Conservation (phyloP, 192 early-diverging fungal species). For the Lunasporangiospora selenospora region DNA sequence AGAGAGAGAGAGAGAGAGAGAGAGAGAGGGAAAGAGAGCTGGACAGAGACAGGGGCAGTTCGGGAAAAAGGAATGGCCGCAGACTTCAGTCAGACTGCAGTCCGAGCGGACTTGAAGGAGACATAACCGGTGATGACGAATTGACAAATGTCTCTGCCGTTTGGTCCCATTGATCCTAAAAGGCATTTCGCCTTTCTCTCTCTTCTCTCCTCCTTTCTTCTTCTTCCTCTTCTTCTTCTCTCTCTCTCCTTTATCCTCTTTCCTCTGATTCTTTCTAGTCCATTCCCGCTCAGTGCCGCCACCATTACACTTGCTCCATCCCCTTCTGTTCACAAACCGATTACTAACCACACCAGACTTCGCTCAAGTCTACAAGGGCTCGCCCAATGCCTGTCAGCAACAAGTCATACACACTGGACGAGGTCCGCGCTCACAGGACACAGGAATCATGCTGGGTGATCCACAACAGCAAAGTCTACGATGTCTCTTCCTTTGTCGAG, state of each 20-base stretch:
- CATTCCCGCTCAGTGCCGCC: background rate
- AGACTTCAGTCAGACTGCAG: too few relatives aligned
- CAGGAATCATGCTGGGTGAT: slow-evolving; percentile 83
- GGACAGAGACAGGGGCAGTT: too few relatives aligned
- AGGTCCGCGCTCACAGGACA: slow-evolving; percentile 80
- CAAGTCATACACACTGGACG: slow-evolving; percentile 52
- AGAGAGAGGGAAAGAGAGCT: too few relatives aligned
- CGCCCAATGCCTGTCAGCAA: too few relatives aligned
- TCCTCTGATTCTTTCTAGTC: background rate
- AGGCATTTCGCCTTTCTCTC: too few relatives aligned
- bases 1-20: too few relatives aligned
- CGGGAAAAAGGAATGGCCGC: too few relatives aligned
- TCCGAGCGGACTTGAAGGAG: too few relatives aligned
- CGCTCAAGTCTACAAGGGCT: background rate
- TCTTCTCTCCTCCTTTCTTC: background rate
- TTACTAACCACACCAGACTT: background rate
- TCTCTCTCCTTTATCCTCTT: background rate
- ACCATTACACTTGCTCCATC: background rate
- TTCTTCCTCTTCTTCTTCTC: background rate
- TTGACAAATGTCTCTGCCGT: too few relatives aligned
- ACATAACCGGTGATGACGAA: too few relatives aligned
- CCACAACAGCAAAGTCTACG: slow-evolving; percentile 82
- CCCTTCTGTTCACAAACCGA: background rate
- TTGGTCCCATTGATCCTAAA: too few relatives aligned
- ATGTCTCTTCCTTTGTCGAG: slow-evolving; percentile 84